Evolutionary conservation across 768 basidiomycete species (phyloP), one percentile per base, ranked within the genome.

Genomic region (Auriscalpium vulgare): DNA sequence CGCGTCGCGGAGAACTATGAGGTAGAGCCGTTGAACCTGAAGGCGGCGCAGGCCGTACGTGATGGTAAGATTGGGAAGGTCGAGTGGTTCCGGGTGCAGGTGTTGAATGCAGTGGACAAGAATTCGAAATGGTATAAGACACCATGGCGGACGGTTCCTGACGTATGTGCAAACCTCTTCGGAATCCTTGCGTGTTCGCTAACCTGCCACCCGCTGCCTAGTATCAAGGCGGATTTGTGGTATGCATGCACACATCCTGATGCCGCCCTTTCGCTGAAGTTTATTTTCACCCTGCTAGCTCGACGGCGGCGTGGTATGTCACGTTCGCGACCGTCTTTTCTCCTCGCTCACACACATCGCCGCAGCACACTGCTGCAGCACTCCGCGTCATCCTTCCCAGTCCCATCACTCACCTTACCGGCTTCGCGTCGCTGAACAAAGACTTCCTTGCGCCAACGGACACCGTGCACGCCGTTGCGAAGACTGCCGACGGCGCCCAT

Each of bases 201-300:
- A 3, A 7, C 19, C 53, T 45, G 19, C 37, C 56, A 23, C n/a
- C 53, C 13, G 38, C 34, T 10, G 50, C 47, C 17, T 56, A 87
- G 83, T 86, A 87, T 63, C 86, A 87, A 73, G 87, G 87, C 43
- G 90, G 89, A 36, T 94, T 91, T 73, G 63, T 92, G 72, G 84
- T 91, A 62, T 55, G 58, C 59, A 54, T 10, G 19, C 50, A 36
- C 45, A 38, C 29, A 14, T 11, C 34, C 40, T 43, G 16, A 23
- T 2, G 21, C n/a, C 29, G 23, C 6, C 19, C 4, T 23, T 47
- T 8, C 48, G 34, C n/a, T 58, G 23, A 21, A 17, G 47, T 37
- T 37, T 66, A 21, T 62, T 54, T 48, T 17, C 51, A n/a, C 48
- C 11, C 40, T 10, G 62, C 36, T 66, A 91, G 79, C 81, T 91